Evolutionary conservation across 1,139 yeast genomes (phyloP), one percentile per base, ranked within the genome.

Genomic region (Diutina neorugosa): DNA sequence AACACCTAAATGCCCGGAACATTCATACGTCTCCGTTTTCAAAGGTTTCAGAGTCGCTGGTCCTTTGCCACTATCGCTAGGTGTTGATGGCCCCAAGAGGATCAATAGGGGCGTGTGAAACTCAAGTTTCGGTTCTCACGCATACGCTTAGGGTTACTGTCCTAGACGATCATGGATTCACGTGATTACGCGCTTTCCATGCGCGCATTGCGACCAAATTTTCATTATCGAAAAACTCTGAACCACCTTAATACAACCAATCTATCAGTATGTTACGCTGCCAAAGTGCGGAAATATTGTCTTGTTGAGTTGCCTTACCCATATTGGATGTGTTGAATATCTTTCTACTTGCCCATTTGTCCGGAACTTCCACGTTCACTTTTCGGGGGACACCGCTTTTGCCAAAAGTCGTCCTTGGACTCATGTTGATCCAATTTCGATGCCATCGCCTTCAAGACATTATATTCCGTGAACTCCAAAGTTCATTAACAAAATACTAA

Each of bases 241-340:
- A 46, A 27, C 40, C 27, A 25, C 18, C 18, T 27, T 23, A 46
- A 27, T 46, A n/a, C 43, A 25, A 46, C 21, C 50, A 46, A 46
- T 8, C 41, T 27, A 46, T 25, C 50, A 46, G 50, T 46, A 46
- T 46, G 50, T 46, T 31, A 31, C 37, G 37, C 37, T 31, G 37
- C 37, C 37, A 31, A 11, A 31, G 37, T 40, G 20, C 43, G 43
- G 20, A 40, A 16, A 18, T 16, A 40, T 40, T 18, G 20, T 18
- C 43, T n/a, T 40, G 43, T 40, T 40, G 43, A 16, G 43, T 40
- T 40, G 43, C 43, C 43, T 20, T 40, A 5, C 43, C 43, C 20
- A n/a, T 40, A 16, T n/a, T 40, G 16, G 11, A n/a, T 31, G 37
- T 31, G 37, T 31, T 31, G 37, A 31, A 11, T n/a, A 11, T 31